Conservation (phyloP, 352 stramenopile species). For the Peronospora tabacina region DNA sequence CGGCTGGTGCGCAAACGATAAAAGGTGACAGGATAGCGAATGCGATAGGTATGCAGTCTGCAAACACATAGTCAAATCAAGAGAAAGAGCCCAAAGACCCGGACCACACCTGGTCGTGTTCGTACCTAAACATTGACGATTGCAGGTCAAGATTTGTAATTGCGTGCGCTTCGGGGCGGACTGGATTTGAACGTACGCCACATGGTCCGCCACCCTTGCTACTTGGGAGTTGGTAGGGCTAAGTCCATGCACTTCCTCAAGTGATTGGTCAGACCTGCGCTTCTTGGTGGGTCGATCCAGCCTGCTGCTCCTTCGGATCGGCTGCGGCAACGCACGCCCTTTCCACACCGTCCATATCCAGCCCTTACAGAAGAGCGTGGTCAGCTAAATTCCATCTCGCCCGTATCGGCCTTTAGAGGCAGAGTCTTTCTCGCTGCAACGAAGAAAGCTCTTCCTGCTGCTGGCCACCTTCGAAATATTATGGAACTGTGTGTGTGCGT, state of each 20-base stretch:
- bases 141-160: constrained; percentile 26
- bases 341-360: no score
- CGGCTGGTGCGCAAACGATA: neutral
- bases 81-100: neutral
- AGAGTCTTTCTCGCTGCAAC: constrained; percentile 7
- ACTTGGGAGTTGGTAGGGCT: neutral
- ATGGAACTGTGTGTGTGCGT: neutral
- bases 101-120: neutral
- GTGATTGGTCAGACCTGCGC: neutral
- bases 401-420: neutral
- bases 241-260: neutral
- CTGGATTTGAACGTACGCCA: neutral
- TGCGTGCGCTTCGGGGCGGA: constrained; percentile 18
- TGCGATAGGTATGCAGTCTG: neutral
- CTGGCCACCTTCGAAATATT: neutral
- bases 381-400: constrained; percentile 12
- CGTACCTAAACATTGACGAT: neutral
- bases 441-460: constrained; percentile 10
- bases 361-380: neutral
- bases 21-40: neutral
- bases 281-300: neutral
- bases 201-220: neutral
- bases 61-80: constrained; percentile 1
- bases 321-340: no score
- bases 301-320: no score